phyloP scores from a whole-genome alignment of 106 monocot species.

The Vanilla planifolia region DNA sequence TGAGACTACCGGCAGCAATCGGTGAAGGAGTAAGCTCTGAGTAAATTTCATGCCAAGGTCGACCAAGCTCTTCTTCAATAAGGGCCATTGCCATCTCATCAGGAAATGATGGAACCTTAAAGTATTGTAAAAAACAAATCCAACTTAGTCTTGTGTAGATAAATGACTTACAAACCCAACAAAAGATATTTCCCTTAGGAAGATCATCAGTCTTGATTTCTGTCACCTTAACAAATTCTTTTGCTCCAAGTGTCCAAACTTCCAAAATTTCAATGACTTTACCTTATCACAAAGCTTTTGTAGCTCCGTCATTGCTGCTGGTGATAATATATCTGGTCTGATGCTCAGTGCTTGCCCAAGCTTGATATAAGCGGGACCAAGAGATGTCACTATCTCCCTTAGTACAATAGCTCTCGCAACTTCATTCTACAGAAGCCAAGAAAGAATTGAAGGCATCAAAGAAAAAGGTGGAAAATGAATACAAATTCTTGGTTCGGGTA shows the following conservation, averaged over 20 bases:
- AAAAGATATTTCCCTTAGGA: neutral
- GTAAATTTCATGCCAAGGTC: slow-evolving; percentile 80
- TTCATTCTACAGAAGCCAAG: slow-evolving; percentile 63
- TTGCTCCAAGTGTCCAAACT: neutral
- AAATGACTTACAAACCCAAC: neutral
- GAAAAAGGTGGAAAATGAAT: neutral
- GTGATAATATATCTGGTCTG: slow-evolving; percentile 95
- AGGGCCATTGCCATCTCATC: slow-evolving; percentile 96
- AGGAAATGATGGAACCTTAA: slow-evolving; percentile 95
- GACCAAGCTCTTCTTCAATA: slow-evolving; percentile 89
- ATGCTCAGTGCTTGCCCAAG: slow-evolving; percentile 98
- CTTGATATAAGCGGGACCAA: slow-evolving; percentile 99
- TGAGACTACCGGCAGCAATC: slow-evolving; percentile 86
- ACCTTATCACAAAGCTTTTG: slow-evolving; percentile 99
- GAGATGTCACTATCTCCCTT: slow-evolving; percentile 94
- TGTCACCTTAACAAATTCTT: neutral
- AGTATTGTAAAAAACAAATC: slow-evolving; percentile 11
- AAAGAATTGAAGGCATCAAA: slow-evolving; percentile 9
- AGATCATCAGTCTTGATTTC: neutral
- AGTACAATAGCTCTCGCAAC: slow-evolving; percentile 94
- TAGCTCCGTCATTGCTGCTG: slow-evolving; percentile 96
- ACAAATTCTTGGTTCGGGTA: no score
- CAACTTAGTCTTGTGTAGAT: slow-evolving; percentile 12
- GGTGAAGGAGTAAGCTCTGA: slow-evolving; percentile 90
- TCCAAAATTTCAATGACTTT: neutral